phyloP scores from a whole-genome alignment of 768 basidiomycete species.

The Tylopilus plumbeoviolaceoides region DNA sequence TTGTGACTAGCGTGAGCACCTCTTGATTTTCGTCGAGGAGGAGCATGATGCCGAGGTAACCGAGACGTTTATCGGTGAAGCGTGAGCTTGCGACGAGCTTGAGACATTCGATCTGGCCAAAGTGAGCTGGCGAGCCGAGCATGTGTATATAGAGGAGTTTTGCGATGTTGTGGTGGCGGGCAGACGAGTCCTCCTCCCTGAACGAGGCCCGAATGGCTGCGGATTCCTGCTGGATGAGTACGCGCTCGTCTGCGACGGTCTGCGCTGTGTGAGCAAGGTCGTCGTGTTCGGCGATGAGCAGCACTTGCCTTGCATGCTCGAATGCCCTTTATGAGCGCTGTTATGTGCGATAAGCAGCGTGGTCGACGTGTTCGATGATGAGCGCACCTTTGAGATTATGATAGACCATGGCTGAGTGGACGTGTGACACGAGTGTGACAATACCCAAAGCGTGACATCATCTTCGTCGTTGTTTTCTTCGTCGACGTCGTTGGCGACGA shows the following conservation, averaged over 20 bases:
- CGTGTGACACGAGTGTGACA: slow-evolving; percentile 23
- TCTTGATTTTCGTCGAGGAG: slow-evolving; percentile 97
- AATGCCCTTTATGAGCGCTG: slow-evolving; percentile 97
- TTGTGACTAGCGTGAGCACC: slow-evolving; percentile 94
- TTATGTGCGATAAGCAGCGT: slow-evolving; percentile 17
- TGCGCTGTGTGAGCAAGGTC: slow-evolving; percentile 32
- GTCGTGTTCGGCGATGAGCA: slow-evolving; percentile 13
- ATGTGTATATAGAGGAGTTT: slow-evolving; percentile 98
- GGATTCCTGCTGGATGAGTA: slow-evolving; percentile 94
- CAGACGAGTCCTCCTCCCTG: slow-evolving; percentile 92
- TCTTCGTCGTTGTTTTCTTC: slow-evolving; percentile 7
- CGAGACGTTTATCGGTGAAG: slow-evolving; percentile 93
- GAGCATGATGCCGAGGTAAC: slow-evolving; percentile 97
- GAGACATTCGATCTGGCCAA: slow-evolving; percentile 97
- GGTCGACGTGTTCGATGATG: neutral
- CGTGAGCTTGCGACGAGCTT: slow-evolving; percentile 93
- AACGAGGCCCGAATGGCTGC: slow-evolving; percentile 96
- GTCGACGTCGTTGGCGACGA: slow-evolving; percentile 21
- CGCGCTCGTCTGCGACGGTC: slow-evolving; percentile 98
- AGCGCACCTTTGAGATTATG: slow-evolving; percentile 79
- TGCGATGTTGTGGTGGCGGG: slow-evolving; percentile 95
- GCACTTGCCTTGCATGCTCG: slow-evolving; percentile 84
- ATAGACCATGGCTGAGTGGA: slow-evolving; percentile 57
- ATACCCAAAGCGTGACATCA: slow-evolving; percentile 17
- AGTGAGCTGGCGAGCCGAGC: slow-evolving; percentile 98